These are phyloP conservation scores for Mycena alexandri DNA, from an alignment of 768 basidiomycete species.

Conservation along the genomic window DNA sequence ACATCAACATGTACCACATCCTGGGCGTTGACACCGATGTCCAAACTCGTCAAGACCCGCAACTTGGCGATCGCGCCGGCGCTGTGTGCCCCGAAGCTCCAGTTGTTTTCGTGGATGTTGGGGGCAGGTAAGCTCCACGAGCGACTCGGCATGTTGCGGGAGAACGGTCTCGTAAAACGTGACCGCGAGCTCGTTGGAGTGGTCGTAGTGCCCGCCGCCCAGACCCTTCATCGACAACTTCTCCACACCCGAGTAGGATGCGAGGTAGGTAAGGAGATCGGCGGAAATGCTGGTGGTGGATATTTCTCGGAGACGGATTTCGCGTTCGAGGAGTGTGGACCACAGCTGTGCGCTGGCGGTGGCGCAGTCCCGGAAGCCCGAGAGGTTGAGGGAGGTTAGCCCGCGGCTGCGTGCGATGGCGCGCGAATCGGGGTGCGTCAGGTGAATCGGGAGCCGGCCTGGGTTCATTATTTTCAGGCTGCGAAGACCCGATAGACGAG, in stretches of 20 bases:
- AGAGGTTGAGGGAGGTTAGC: neutral
- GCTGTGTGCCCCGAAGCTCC: neutral
- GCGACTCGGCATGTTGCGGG: neutral
- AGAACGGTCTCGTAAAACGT: neutral
- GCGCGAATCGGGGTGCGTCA: neutral
- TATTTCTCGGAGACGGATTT: neutral
- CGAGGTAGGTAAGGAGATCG: neutral
- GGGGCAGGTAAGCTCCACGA: neutral
- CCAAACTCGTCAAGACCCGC: neutral
- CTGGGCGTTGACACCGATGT: neutral
- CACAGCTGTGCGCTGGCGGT: neutral
- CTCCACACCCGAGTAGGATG: slow-evolving; percentile 1
- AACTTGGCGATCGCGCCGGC: neutral
- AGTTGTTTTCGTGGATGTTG: neutral
- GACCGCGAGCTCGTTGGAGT: neutral
- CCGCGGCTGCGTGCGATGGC: neutral
- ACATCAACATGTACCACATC: too few species aligned
- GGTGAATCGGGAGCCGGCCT: neutral
- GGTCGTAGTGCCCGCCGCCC: neutral
- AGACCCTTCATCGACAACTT: too few species aligned
- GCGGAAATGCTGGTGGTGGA: neutral
- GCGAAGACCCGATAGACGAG: neutral
- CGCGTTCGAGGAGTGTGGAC: neutral
- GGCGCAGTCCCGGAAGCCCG: neutral
- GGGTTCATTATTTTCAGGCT: neutral